Base-by-base conservation (phyloP, 176 grass and related monocot species). In the Rhipidocladum racemiflorum region DNA sequence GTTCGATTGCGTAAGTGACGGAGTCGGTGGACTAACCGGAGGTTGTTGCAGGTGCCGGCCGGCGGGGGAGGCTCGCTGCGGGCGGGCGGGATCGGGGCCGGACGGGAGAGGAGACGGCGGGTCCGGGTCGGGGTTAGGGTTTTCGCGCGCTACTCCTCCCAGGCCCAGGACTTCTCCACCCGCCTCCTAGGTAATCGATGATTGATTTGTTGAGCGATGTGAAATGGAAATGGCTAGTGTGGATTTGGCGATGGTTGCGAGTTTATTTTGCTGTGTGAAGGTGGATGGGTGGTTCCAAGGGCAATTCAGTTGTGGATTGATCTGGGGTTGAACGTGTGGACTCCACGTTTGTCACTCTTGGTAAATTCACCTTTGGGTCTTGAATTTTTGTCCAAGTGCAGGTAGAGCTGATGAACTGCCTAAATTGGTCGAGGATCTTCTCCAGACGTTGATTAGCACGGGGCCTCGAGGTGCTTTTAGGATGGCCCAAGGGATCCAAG, bases 391-490 rank as follows among this genome's bases (percentile, higher is more conserved):
- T 34, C 77, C 48, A 34, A 70, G 23, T 78, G 46, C 89, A 97
- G 92, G 94, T 78, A 89, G 95, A 55, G 83, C 90, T 80, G 85
- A 81, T 1, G 89, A 97, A 62, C 68, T 97, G 65, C 92, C 95
- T 9, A 97, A 92, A 65, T 85, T 97, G 65, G 74, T 97, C 2
- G 95, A 97, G 77, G 95, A 97, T 85, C 93, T 97, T 69, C 74
- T 97, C 61, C 92, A 92, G 72, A 94, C 92, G 4, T 94, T 92
- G 18, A 89, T 97, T 79, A 97, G 75, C 65, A 97, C 95, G 21
- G 95, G 95, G 6, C 95, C 95, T 67, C 91, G 95, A 50, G 95
- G 95, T 75, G 90, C 86, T 57, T 48, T 92, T 42, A 94, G 95
- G 59, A 77, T 97, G 65, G 92, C 81, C 4, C 95, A 97, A 88